These are phyloP conservation scores for Clarireedia hainanense DNA, from an alignment of 2,329 filamentous ascomycete species.

Conservation along the genomic window DNA sequence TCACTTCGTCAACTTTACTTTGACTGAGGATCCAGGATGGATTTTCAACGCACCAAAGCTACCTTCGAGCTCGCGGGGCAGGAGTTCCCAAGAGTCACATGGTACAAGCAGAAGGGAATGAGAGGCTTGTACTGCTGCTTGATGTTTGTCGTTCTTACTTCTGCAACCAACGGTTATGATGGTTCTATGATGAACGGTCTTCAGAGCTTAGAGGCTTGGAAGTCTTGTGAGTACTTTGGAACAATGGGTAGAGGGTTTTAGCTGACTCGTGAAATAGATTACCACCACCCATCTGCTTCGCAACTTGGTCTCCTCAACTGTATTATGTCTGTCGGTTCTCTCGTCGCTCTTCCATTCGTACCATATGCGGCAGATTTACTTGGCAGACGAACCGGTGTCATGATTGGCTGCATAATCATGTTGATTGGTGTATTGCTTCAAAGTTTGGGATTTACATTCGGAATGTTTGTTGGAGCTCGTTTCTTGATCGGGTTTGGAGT, in stretches of 20 bases:
- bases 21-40: conserved; percentile 3
- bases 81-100: conserved; percentile 34
- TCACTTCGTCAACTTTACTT: no score
- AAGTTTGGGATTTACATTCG: conserved; percentile 31
- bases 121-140: conserved; percentile 46
- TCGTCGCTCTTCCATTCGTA: conserved; percentile 38
- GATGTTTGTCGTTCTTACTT: conserved; percentile 31
- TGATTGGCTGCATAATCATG: conserved; percentile 39
- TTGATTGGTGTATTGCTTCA: conserved; percentile 38
- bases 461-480: conserved; percentile 37
- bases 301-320: conserved; percentile 37
- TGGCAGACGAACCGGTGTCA: conserved; percentile 39
- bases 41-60: conserved; percentile 16
- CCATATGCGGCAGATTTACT: conserved; percentile 41
- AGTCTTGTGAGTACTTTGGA: conserved; percentile 38
- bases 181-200: conserved; percentile 40
- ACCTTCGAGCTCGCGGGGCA: conserved; percentile 26
- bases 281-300: conserved; percentile 29
- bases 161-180: conserved; percentile 41
- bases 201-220: conserved; percentile 38
- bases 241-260: conserved; percentile 27
- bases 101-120: conserved; percentile 47
- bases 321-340: conserved; percentile 42
- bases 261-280: conserved; percentile 33
- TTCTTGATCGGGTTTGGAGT: conserved; percentile 32